phyloP scores from a whole-genome alignment of 495 filamentous ascomycete genomes.

The Annulohypoxylon moriforme region DNA sequence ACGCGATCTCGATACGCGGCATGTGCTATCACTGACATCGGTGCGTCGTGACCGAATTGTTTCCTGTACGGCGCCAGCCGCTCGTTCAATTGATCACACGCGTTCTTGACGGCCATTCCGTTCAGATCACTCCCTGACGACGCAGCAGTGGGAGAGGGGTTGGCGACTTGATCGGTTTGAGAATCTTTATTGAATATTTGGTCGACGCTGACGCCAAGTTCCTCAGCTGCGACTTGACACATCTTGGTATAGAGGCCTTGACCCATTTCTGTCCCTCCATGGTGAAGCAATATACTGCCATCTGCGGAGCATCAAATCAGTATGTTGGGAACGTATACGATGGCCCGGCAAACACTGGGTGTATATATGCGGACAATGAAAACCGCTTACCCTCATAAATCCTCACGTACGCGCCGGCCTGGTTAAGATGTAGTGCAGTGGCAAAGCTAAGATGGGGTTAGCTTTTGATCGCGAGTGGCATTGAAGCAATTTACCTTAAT shows the following conservation, averaged over 20 bases:
- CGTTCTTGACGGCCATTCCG: constrained; percentile 87
- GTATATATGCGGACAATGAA: neutral
- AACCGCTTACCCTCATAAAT: constrained; percentile 56
- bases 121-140: constrained; percentile 88
- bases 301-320: constrained; percentile 66
- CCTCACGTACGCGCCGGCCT: constrained; percentile 86
- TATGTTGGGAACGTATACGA: constrained; percentile 13
- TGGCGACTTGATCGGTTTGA: constrained; percentile 86
- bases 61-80: constrained; percentile 80
- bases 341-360: no score
- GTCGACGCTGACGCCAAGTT: constrained; percentile 74
- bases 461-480: neutral
- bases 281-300: constrained; percentile 82
- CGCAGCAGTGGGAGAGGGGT: constrained; percentile 85
- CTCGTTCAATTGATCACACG: constrained; percentile 82
- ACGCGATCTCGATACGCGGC: constrained; percentile 89
- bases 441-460: constrained; percentile 72
- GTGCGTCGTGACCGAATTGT: constrained; percentile 73
- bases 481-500: constrained; percentile 25
- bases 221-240: constrained; percentile 87
- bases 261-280: constrained; percentile 91
- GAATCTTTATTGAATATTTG: constrained; percentile 83
- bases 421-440: constrained; percentile 86
- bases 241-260: constrained; percentile 92
- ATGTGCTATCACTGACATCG: constrained; percentile 80